Evolutionary conservation across 352 stramenopile species (phyloP).

Genomic region (Plasmopara muralis): DNA sequence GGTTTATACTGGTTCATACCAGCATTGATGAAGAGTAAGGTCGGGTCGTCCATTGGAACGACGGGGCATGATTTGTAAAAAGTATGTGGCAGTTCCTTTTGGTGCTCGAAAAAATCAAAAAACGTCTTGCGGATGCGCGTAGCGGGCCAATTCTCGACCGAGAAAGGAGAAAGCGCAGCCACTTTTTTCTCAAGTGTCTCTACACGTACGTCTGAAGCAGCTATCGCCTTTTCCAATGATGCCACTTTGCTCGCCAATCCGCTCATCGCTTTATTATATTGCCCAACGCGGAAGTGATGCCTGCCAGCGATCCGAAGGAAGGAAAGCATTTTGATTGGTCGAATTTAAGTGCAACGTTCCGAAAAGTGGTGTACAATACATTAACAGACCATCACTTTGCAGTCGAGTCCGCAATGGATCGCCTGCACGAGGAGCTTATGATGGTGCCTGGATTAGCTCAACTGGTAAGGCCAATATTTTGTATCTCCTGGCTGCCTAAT

Average conservation of each 20-base stretch:
- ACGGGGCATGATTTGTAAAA: slow-evolving; percentile 96
- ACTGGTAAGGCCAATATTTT: too few species aligned
- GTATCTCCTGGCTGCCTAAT: too few species aligned
- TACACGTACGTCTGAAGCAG: slow-evolving; percentile 19
- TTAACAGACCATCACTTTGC: too few species aligned
- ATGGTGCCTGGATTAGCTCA: too few species aligned
- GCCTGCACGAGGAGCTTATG: too few species aligned
- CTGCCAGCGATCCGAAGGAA: slow-evolving; percentile 26
- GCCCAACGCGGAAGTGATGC: slow-evolving; percentile 8
- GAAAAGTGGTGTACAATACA: too few species aligned
- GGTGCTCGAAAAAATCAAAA: slow-evolving; percentile 94
- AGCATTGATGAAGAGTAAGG: slow-evolving; percentile 98
- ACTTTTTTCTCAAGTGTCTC: slow-evolving; percentile 18
- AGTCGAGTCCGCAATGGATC: too few species aligned
- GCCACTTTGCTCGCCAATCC: slow-evolving; percentile 29
- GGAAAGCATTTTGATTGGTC: too few species aligned
- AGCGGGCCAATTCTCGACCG: slow-evolving; percentile 84
- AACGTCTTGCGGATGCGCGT: slow-evolving; percentile 95
- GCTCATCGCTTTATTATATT: slow-evolving; percentile 12
- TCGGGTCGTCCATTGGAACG: slow-evolving; percentile 96
- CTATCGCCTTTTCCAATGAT: slow-evolving; percentile 24
- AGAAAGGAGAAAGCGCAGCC: slow-evolving; percentile 20
- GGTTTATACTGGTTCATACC: slow-evolving; percentile 99
- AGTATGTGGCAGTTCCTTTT: slow-evolving; percentile 80
- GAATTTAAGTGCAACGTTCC: too few species aligned